Conservation (phyloP, 345 rosid species). For the Pistacia integerrima region DNA sequence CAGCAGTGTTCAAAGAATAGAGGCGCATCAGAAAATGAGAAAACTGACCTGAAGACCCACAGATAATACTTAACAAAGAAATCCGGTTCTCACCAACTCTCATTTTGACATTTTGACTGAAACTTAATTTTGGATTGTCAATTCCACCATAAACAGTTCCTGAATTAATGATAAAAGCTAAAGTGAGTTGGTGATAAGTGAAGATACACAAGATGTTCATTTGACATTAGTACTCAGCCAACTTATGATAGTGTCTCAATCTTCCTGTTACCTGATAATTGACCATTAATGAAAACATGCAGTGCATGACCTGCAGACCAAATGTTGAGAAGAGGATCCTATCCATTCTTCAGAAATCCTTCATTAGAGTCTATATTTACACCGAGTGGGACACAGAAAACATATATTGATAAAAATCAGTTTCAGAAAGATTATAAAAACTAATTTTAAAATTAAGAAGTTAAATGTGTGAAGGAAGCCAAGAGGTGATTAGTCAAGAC, state of each 20-base stretch:
- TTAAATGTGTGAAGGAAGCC: background rate
- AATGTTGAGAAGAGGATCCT: slow-evolving; percentile 53
- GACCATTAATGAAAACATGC: slow-evolving; percentile 72
- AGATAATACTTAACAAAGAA: slow-evolving; percentile 67
- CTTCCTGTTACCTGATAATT: slow-evolving; percentile 55
- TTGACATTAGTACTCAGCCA: background rate
- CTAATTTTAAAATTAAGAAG: background rate
- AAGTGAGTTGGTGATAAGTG: background rate
- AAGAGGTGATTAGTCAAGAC: slow-evolving; percentile 5
- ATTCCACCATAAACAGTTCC: slow-evolving; percentile 77
- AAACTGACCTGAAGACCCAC: slow-evolving; percentile 89
- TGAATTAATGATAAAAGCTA: slow-evolving; percentile 21
- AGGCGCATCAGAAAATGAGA: background rate
- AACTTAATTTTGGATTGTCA: slow-evolving; percentile 57
- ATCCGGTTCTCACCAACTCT: slow-evolving; percentile 78
- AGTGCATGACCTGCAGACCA: slow-evolving; percentile 79
- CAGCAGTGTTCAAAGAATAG: background rate
- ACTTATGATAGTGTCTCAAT: background rate
- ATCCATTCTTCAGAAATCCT: slow-evolving; percentile 57
- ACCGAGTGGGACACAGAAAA: slow-evolving; percentile 34
- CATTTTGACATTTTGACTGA: slow-evolving; percentile 67
- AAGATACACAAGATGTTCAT: background rate
- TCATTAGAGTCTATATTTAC: slow-evolving; percentile 55
- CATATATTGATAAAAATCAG: background rate
- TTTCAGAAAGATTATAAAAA: slow-evolving; percentile 15